Conservation (phyloP, 2,329 filamentous ascomycete species). For the Ceratocystis papillata region DNA sequence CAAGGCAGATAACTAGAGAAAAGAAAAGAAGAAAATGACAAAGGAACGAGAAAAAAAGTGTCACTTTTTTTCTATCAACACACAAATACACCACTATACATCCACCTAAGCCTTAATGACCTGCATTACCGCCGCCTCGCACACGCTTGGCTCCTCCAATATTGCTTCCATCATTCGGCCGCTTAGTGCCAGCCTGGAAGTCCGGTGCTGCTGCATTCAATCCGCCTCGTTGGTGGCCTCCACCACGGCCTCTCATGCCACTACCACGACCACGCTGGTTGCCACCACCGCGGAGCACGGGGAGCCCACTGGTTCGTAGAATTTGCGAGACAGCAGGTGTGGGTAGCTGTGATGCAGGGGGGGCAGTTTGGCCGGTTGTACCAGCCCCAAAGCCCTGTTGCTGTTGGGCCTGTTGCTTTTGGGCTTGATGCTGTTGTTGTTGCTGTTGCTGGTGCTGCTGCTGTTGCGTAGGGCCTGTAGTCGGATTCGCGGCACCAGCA, state of each 20-base stretch:
- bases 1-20: not conserved
- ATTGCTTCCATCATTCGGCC: constrained; percentile 41
- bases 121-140: constrained; percentile 29
- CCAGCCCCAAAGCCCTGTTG: constrained; percentile 14
- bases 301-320: constrained; percentile 30
- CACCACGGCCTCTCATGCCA: constrained; percentile 34
- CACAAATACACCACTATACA: not conserved
- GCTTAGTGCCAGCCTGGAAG: constrained; percentile 48
- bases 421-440: constrained; percentile 22
- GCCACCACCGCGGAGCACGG: constrained; percentile 36
- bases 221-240: constrained; percentile 30
- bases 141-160: constrained; percentile 37
- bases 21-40: not conserved
- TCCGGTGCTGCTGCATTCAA: constrained; percentile 45
- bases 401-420: constrained; percentile 19
- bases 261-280: constrained; percentile 26
- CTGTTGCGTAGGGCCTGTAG: not conserved
- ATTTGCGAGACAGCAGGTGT: constrained; percentile 15
- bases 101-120: not conserved
- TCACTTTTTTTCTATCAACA: not conserved
- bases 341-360: constrained; percentile 15
- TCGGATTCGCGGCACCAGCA: not conserved
- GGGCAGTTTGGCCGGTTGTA: constrained; percentile 13
- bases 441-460: constrained; percentile 10
- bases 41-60: constrained; percentile 9